phyloP scores from a whole-genome alignment of 192 early-diverging fungal species.

The Borealophlyctis nickersoniae region DNA sequence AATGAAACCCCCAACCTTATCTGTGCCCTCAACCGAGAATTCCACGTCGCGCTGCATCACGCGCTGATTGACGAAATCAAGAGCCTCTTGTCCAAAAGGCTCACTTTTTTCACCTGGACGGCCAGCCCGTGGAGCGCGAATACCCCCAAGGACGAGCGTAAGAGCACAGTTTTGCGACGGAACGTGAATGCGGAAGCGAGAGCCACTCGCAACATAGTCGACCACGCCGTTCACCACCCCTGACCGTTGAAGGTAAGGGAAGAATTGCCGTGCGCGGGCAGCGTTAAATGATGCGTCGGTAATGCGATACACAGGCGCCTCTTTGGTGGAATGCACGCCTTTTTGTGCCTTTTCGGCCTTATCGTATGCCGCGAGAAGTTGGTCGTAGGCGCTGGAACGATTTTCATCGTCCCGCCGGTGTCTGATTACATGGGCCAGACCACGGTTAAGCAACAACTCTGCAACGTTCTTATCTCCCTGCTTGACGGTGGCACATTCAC shows the following conservation, averaged over 20 bases:
- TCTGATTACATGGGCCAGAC: conserved; percentile 74
- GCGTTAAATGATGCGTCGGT: conserved; percentile 82
- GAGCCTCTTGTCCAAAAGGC: conserved; percentile 81
- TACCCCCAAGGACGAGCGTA: conserved; percentile 79
- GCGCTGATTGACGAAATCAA: conserved; percentile 59
- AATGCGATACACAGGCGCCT: conserved; percentile 67
- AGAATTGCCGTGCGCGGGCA: conserved; percentile 79
- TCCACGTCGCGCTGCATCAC: conserved; percentile 92
- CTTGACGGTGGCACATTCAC: conserved; percentile 83
- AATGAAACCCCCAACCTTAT: conserved; percentile 91
- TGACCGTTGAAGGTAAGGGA: conserved; percentile 78
- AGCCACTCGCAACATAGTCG: conserved; percentile 80
- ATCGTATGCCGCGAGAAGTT: conserved; percentile 76
- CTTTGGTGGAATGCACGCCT: conserved; percentile 86
- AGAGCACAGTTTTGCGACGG: conserved; percentile 81
- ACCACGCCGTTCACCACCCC: conserved; percentile 75
- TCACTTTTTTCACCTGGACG: conserved; percentile 73
- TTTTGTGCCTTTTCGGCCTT: conserved; percentile 67
- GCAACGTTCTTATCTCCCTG: conserved; percentile 55
- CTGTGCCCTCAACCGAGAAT: conserved; percentile 79
- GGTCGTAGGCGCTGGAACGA: conserved; percentile 83
- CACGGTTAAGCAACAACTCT: conserved; percentile 46
- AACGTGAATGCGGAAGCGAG: conserved; percentile 78
- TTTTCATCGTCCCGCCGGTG: conserved; percentile 84
- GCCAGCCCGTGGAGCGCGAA: conserved; percentile 80